Percentiles rank a stretch among this genome's conserved stretches.
Conservation (phyloP, 352 stramenopile genomes). For the Globisporangium ultimum region DNA sequence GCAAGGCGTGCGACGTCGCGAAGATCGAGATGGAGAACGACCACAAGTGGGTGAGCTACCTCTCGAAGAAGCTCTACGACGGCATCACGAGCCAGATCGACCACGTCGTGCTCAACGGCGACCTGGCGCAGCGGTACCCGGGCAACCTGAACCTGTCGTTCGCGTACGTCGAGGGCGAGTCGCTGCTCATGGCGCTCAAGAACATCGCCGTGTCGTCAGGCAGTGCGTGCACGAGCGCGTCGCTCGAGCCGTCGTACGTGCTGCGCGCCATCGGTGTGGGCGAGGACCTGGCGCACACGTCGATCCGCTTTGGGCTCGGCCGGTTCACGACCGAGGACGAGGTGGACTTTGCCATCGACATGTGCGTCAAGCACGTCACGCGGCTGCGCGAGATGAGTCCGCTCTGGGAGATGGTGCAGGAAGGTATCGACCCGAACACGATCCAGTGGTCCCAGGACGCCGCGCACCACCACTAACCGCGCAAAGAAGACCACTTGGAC, state of each 20-base stretch:
- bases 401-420: conserved; percentile 99
- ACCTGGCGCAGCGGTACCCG: conserved; percentile 90
- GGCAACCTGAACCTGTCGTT: conserved; percentile 99
- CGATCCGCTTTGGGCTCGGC: conserved; percentile 96
- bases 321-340: conserved; percentile 98
- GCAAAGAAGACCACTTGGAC: too few species aligned
- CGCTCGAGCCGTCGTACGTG: conserved; percentile 98
- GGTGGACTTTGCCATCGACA: conserved; percentile 95
- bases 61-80: conserved; percentile 94
- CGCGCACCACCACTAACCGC: conserved; percentile 47
- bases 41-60: conserved; percentile 90
- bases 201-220: conserved; percentile 97
- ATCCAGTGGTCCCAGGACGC: conserved; percentile 99
- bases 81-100: conserved; percentile 76
- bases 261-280: conserved; percentile 97
- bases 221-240: conserved; percentile 17
- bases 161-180: conserved; percentile 99
- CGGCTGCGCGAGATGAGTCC: conserved; percentile 98
- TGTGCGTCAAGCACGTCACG: conserved; percentile 94
- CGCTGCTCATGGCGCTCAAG: conserved; percentile 98
- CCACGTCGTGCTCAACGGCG: conserved; percentile 96
- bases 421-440: conserved; percentile 99
- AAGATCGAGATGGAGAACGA: conserved; percentile 96
- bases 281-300: conserved; percentile 99
- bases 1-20: conserved; percentile 92